A percentile compares a stretch with the other conserved stretches of the same genome.
These are phyloP conservation scores for Cytospora paraplurivora DNA, from an alignment of 2,329 filamentous ascomycete species.

Conservation along the genomic window DNA sequence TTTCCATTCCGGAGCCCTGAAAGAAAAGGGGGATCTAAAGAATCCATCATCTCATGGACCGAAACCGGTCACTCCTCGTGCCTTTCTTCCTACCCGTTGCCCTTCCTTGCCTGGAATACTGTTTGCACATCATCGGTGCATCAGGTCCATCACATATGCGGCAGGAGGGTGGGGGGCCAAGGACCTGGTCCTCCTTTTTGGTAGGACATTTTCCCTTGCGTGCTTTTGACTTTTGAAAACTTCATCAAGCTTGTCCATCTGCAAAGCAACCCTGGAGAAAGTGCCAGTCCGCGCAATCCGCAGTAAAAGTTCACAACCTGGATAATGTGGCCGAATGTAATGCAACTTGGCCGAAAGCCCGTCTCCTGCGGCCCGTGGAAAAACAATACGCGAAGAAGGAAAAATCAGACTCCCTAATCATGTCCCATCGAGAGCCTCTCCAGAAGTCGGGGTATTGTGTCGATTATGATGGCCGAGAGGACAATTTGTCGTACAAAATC, in stretches of 20 bases:
- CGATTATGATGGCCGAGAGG: background rate
- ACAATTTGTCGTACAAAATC: slow-evolving; percentile 15
- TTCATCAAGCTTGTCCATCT: background rate
- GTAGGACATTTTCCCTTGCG: slow-evolving; percentile 7
- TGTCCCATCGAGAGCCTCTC: background rate
- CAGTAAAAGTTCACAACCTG: background rate
- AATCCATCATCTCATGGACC: slow-evolving; percentile 4
- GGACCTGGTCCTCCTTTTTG: background rate
- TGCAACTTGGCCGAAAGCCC: slow-evolving; percentile 13
- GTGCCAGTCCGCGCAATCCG: background rate
- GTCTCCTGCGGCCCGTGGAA: background rate
- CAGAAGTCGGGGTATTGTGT: slow-evolving; percentile 1
- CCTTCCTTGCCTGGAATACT: slow-evolving; percentile 5
- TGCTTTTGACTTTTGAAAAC: background rate
- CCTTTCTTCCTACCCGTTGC: background rate
- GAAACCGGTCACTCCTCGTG: background rate
- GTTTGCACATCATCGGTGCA: slow-evolving; percentile 9
- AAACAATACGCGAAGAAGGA: background rate
- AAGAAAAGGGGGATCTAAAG: slow-evolving; percentile 14
- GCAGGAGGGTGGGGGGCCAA: background rate
- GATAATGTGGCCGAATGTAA: slow-evolving; percentile 5
- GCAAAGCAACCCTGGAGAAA: background rate
- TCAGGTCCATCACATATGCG: background rate
- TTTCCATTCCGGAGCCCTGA: slow-evolving; percentile 26
- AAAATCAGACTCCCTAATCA: background rate